Evolutionary conservation across 1,284 basidiomycete species (phyloP).

Genomic region (Malassezia sp.): DNA sequence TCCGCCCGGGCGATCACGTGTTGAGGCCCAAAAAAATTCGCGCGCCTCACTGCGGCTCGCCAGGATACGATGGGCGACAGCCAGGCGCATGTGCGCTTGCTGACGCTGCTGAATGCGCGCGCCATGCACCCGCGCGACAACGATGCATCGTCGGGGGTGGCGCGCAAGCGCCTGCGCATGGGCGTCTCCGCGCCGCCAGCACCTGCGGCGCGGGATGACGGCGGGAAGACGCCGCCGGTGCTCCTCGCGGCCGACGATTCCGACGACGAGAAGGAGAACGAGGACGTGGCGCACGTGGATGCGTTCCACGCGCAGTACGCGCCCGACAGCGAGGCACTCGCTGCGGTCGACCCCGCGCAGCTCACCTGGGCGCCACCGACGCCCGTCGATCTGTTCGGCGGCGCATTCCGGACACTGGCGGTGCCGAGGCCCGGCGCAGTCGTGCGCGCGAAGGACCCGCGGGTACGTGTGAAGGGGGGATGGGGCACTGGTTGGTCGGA

Average conservation of each 20-base stretch:
- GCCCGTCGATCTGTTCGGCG: constrained; percentile 14
- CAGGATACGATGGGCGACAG: constrained; percentile 5
- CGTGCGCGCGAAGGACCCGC: not conserved
- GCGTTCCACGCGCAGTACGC: constrained; percentile 28
- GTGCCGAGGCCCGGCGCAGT: too few species aligned
- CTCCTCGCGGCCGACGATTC: constrained; percentile 19
- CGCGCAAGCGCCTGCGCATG: too few species aligned
- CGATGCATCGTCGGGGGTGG: too few species aligned
- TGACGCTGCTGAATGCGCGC: constrained; percentile 88
- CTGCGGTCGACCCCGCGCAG: constrained; percentile 8
- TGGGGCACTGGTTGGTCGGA: too few species aligned
- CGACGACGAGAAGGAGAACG: constrained; percentile 18
- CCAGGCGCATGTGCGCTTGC: constrained; percentile 51
- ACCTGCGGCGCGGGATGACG: not conserved
- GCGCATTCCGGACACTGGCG: too few species aligned
- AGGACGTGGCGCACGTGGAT: constrained; percentile 9
- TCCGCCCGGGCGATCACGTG: constrained; percentile 12
- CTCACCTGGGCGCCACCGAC: constrained; percentile 17
- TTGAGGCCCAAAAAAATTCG: constrained; percentile 9
- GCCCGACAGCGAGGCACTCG: constrained; percentile 9
- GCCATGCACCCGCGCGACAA: constrained; percentile 49
- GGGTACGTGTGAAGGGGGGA: too few species aligned
- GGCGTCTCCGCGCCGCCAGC: too few species aligned
- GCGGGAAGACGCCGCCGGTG: too few species aligned
- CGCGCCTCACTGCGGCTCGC: not conserved